These are phyloP conservation scores for Trichosporon ovoides DNA, from an alignment of 1,284 basidiomycete genomes.

Conservation along the genomic window DNA sequence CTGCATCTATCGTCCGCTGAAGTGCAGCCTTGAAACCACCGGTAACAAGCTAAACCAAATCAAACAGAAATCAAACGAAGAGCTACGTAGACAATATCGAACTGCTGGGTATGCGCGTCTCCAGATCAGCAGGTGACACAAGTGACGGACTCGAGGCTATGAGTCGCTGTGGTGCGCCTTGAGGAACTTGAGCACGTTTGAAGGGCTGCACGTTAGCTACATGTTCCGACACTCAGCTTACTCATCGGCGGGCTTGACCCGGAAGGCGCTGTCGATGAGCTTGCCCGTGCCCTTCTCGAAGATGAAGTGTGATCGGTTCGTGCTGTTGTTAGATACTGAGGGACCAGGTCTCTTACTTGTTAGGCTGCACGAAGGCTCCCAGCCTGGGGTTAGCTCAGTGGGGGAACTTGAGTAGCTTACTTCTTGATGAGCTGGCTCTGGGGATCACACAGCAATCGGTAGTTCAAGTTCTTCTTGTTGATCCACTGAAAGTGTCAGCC, in stretches of 20 bases:
- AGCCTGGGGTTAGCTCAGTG: slow-evolving; percentile 51
- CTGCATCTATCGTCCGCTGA: too few species aligned
- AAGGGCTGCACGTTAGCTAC: slow-evolving; percentile 24
- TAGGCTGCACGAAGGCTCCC: slow-evolving; percentile 67
- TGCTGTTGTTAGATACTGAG: slow-evolving; percentile 48
- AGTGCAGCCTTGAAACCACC: too few species aligned
- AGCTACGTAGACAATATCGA: too few species aligned
- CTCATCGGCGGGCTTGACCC: slow-evolving; percentile 72
- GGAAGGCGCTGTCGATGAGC: slow-evolving; percentile 70
- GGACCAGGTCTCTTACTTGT: slow-evolving; percentile 54
- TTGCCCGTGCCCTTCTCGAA: slow-evolving; percentile 77
- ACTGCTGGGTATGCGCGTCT: too few species aligned
- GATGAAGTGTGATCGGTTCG: slow-evolving; percentile 82
- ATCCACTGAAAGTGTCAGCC: slow-evolving; percentile 41
- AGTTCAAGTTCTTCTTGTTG: slow-evolving; percentile 68
- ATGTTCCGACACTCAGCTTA: too few species aligned
- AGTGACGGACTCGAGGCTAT: background rate
- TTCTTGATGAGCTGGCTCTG: slow-evolving; percentile 70
- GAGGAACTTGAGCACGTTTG: slow-evolving; percentile 31
- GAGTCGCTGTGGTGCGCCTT: slow-evolving; percentile 27
- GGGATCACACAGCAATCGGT: slow-evolving; percentile 80
- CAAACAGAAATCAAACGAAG: too few species aligned
- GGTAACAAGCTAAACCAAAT: too few species aligned
- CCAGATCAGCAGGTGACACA: background rate
- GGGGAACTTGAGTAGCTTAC: slow-evolving; percentile 26